A percentile compares a stretch with the other conserved stretches of the same genome.
These are phyloP conservation scores for Pittosporum tobira DNA, from an alignment of 129 eudicot genomes.

Conservation along the genomic window DNA sequence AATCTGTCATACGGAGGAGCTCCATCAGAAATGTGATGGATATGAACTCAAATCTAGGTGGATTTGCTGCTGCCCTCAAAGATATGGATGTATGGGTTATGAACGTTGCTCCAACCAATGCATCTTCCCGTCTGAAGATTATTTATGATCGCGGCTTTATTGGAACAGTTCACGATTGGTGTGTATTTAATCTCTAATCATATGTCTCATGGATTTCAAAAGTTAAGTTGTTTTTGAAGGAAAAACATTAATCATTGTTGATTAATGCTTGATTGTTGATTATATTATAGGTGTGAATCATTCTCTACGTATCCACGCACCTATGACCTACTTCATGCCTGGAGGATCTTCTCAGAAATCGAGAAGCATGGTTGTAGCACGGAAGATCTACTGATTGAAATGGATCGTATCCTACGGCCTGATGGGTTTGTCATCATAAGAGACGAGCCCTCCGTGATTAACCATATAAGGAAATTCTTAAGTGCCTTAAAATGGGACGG, in stretches of 20 bases:
- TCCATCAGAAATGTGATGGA: conserved; percentile 90
- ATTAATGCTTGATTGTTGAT: neutral
- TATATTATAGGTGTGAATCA: conserved; percentile 73
- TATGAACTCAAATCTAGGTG: conserved; percentile 94
- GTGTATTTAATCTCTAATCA: neutral
- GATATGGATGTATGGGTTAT: conserved; percentile 96
- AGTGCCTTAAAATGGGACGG: conserved; percentile 64
- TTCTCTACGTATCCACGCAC: conserved; percentile 96
- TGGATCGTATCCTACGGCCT: conserved; percentile 89
- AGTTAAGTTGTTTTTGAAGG: neutral
- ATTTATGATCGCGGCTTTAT: conserved; percentile 81
- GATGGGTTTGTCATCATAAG: conserved; percentile 79
- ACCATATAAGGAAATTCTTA: conserved; percentile 49
- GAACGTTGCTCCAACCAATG: conserved; percentile 76
- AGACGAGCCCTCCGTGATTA: conserved; percentile 47
- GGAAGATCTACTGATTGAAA: conserved; percentile 82
- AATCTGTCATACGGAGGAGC: conserved; percentile 47
- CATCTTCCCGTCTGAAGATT: conserved; percentile 57
- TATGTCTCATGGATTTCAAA: neutral
- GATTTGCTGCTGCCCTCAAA: conserved; percentile 75
- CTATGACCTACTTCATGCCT: conserved; percentile 83
- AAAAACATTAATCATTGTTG: neutral
- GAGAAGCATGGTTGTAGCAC: conserved; percentile 67
- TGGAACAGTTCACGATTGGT: conserved; percentile 95
- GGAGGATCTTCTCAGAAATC: conserved; percentile 64